Evolutionary conservation across 768 basidiomycete genomes (phyloP), one percentile per base, ranked within the genome.

Genomic region (Mycena crocata): DNA sequence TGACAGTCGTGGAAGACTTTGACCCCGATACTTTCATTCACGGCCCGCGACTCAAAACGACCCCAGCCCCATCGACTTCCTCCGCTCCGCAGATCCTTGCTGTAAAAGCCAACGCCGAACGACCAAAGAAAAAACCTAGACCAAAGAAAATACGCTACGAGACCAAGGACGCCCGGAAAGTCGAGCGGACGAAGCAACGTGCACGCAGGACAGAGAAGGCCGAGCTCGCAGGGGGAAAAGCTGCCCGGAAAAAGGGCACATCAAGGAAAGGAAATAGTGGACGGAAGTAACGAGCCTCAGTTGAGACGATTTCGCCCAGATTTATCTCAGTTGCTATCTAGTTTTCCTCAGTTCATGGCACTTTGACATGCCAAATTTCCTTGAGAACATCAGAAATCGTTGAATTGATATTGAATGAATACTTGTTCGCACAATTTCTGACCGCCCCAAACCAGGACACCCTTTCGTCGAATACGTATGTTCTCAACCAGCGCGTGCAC

Each of bases 1-100:
- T 98, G 48, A 96, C 95, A 19, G 90, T 98, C 54, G 90, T 94
- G 17, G 94, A 98, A 75, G 94, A 98, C 76, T 94, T 97, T 76
- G 94, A 96, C 76, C 89, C 93, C 24, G 85, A 87, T 72, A 78
- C 83, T 46, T 77, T 90, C 74, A 82, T 87, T 34, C 85, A 89
- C 68, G 89, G 57, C 15, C 67, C 61, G 17, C 62, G 57, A 17
- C 63, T 57, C 44, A 42, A 62, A 60, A 55, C 46, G 32, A 39
- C 51, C 54, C 62, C 69, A 35, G 37, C 44, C 24, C 24, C 70
- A 45, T 64, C 66, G 45, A 51, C 64, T 31, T 46, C 70, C 54
- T 62, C 67, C 24, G 56, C 71, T 40, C 74, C 72, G 45, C 37
- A 63, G 58, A 64, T 52, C 64, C 28, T 71, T 57, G 32, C 58